These are phyloP conservation scores for Bocquillonia castaneifolia DNA, from an alignment of 441 rosid genomes.

Conservation along the genomic window DNA sequence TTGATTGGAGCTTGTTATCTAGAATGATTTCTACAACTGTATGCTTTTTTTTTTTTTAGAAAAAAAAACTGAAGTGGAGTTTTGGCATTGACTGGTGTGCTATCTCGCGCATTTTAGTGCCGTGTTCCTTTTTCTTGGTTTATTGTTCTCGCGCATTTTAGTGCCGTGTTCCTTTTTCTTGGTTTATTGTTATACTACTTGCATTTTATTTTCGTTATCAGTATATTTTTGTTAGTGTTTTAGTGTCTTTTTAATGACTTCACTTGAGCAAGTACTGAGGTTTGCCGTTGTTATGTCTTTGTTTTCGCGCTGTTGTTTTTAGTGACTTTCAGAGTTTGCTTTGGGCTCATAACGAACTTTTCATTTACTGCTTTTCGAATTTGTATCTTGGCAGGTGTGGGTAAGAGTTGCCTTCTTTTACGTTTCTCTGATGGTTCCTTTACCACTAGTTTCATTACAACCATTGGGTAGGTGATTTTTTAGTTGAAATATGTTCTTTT, in stretches of 20 bases:
- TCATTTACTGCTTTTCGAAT: background rate
- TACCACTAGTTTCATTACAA: constrained; percentile 22
- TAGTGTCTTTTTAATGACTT: background rate
- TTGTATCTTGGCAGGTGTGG: constrained; percentile 15
- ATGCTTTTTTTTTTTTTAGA: too few relatives aligned
- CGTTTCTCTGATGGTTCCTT: constrained; percentile 24
- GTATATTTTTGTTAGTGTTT: background rate
- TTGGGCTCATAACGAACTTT: background rate
- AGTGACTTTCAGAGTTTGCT: background rate
- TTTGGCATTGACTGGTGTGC: too few relatives aligned
- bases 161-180: too few relatives aligned
- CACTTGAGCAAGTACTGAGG: background rate
- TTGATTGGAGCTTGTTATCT: background rate
- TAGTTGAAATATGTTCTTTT: background rate
- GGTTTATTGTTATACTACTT: too few relatives aligned
- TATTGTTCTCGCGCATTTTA: too few relatives aligned
- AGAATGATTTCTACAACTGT: background rate
- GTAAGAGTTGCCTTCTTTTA: constrained; percentile 25
- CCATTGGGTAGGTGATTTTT: constrained; percentile 15
- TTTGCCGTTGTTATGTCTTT: too few relatives aligned
- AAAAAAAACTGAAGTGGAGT: too few relatives aligned
- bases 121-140: too few relatives aligned
- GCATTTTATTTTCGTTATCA: too few relatives aligned
- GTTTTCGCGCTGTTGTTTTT: background rate
- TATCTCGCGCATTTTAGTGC: too few relatives aligned